Conservation (phyloP, 2,329 filamentous ascomycete genomes). For the Aspergillus spinulosporus region DNA sequence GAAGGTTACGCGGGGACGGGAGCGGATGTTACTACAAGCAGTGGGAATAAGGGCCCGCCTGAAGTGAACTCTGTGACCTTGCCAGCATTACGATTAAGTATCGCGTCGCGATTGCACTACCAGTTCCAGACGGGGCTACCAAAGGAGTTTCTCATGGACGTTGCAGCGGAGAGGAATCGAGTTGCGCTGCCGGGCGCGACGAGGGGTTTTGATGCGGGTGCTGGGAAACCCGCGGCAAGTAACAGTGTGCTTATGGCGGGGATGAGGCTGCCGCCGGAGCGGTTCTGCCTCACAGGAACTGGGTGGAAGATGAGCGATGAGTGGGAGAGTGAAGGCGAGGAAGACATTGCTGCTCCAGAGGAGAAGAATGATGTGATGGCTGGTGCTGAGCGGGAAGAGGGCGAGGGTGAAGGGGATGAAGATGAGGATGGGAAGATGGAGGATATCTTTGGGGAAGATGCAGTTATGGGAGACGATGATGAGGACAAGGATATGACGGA, state of each 20-base stretch:
- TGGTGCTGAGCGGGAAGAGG: constrained; percentile 28
- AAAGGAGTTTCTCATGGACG: constrained; percentile 62
- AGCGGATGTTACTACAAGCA: constrained; percentile 27
- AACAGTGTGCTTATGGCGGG: constrained; percentile 50
- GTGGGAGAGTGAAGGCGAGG: constrained; percentile 58
- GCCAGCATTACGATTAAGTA: constrained; percentile 60
- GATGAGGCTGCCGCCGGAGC: constrained; percentile 61
- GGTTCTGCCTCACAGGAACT: constrained; percentile 60
- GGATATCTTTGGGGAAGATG: constrained; percentile 49
- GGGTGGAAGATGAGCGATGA: constrained; percentile 60
- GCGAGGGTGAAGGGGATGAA: constrained; percentile 41
- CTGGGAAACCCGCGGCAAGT: constrained; percentile 25
- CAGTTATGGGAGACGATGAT: constrained; percentile 37
- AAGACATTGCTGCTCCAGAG: constrained; percentile 35
- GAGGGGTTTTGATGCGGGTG: constrained; percentile 45
- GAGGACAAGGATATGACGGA: constrained; percentile 47
- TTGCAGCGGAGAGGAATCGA: constrained; percentile 57
- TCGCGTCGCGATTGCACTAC: constrained; percentile 60
- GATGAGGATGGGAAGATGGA: constrained; percentile 51
- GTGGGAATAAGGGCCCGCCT: constrained; percentile 37
- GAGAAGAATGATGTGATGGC: constrained; percentile 28
- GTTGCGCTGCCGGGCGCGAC: constrained; percentile 57
- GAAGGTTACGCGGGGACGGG: constrained; percentile 52
- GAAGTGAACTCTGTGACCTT: constrained; percentile 57
- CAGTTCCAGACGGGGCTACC: constrained; percentile 61